These are phyloP conservation scores for Debaryomyces castellii DNA, from an alignment of 805 yeast species.

Conservation along the genomic window DNA sequence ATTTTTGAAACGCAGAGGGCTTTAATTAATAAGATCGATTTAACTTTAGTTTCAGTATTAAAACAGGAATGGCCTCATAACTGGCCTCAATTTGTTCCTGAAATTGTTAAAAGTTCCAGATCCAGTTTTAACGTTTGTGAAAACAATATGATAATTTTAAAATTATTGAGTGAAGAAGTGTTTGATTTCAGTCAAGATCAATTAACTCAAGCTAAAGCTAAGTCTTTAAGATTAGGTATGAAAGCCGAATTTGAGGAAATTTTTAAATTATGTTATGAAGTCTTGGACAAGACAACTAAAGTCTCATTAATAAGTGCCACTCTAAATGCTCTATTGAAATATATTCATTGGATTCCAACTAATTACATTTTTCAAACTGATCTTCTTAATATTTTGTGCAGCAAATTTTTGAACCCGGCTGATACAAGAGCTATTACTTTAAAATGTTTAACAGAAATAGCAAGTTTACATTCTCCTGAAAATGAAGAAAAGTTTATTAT, in stretches of 20 bases:
- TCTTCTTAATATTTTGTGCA: slow-evolving; percentile 66
- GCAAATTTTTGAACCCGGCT: slow-evolving; percentile 72
- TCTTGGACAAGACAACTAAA: slow-evolving; percentile 83
- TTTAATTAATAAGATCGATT: slow-evolving; percentile 86
- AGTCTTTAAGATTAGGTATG: slow-evolving; percentile 78
- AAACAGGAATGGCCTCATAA: slow-evolving; percentile 99
- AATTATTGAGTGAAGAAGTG: slow-evolving; percentile 89
- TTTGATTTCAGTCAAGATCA: slow-evolving; percentile 95
- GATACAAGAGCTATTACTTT: slow-evolving; percentile 82
- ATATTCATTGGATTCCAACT: slow-evolving; percentile 92
- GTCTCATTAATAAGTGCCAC: slow-evolving; percentile 85
- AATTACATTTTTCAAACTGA: slow-evolving; percentile 89
- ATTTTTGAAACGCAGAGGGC: slow-evolving; percentile 73
- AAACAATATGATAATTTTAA: slow-evolving; percentile 91
- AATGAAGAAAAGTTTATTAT: slow-evolving; percentile 56
- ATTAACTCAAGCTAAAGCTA: slow-evolving; percentile 94
- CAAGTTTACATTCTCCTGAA: slow-evolving; percentile 60
- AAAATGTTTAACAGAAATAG: slow-evolving; percentile 91
- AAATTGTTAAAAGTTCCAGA: slow-evolving; percentile 79
- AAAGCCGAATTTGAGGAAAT: slow-evolving; percentile 89
- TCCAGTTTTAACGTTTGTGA: slow-evolving; percentile 93
- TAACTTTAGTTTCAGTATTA: slow-evolving; percentile 88
- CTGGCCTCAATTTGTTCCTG: slow-evolving; percentile 98
- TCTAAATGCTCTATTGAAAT: slow-evolving; percentile 74
- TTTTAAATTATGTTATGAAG: slow-evolving; percentile 90